Evolutionary conservation across 2,329 filamentous ascomycete species (phyloP).

Genomic region (Aspergillus hiratsukae): DNA sequence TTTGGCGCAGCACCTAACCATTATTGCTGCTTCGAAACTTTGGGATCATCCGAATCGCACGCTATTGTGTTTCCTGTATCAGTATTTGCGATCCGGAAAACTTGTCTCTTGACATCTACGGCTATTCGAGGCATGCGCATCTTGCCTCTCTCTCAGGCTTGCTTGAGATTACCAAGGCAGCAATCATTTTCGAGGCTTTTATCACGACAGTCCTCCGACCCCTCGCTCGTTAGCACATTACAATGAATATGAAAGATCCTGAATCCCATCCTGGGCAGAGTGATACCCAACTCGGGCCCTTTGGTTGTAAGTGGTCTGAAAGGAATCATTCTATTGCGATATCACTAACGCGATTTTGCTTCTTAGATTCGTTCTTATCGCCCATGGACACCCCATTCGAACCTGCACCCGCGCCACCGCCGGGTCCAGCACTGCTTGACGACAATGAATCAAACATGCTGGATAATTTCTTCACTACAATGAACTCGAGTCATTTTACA

Average conservation of each 20-base stretch:
- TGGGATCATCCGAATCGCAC: neutral
- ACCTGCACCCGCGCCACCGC: conserved; percentile 58
- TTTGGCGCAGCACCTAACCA: neutral
- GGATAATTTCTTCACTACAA: conserved; percentile 43
- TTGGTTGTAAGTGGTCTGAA: conserved; percentile 58
- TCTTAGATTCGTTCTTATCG: conserved; percentile 31
- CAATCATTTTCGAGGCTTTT: conserved; percentile 11
- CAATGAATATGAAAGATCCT: conserved; percentile 31
- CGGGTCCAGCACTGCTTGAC: conserved; percentile 61
- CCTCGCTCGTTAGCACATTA: conserved; percentile 3
- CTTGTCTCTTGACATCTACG: neutral
- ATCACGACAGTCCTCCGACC: conserved; percentile 2
- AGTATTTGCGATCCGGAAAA: neutral
- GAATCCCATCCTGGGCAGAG: conserved; percentile 38
- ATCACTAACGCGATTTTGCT: conserved; percentile 1
- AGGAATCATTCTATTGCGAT: conserved; percentile 3
- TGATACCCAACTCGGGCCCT: conserved; percentile 55
- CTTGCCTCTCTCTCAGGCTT: conserved; percentile 14
- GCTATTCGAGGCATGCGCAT: conserved; percentile 26
- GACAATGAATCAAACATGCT: conserved; percentile 55
- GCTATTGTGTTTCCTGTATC: neutral
- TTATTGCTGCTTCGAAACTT: neutral
- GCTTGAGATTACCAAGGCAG: conserved; percentile 22
- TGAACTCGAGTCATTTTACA: conserved; percentile 36
- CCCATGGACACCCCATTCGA: conserved; percentile 35